Percentiles rank a stretch among this genome's conserved stretches.
These are phyloP conservation scores for Suillus clintonianus DNA, from an alignment of 768 basidiomycete genomes.

Conservation along the genomic window DNA sequence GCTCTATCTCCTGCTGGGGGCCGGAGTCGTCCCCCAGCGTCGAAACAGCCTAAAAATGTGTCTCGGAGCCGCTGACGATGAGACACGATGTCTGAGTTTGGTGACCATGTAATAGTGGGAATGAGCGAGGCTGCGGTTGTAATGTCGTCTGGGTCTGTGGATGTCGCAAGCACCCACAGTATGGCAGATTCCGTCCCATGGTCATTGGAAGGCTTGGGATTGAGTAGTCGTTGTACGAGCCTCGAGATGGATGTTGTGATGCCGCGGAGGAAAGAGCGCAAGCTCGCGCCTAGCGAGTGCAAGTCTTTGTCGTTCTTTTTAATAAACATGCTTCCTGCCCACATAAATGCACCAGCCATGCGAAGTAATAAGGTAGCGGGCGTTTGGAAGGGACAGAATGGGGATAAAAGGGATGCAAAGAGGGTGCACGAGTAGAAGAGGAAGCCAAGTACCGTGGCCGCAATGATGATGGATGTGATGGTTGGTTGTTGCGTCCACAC, in stretches of 20 bases:
- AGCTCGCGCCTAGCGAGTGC: not conserved
- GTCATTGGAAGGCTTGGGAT: not conserved
- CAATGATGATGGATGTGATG: constrained; percentile 9
- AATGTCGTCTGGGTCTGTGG: constrained; percentile 4
- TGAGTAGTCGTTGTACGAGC: not conserved
- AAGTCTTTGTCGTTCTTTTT: not conserved
- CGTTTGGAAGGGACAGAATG: constrained; percentile 16
- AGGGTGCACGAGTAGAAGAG: constrained; percentile 12
- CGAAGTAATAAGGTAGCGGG: constrained; percentile 5
- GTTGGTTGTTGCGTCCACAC: constrained; percentile 9
- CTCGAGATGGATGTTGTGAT: not conserved
- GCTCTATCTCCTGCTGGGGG: not conserved
- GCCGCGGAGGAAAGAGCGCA: not conserved
- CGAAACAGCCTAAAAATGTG: constrained; percentile 5
- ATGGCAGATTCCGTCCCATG: not conserved
- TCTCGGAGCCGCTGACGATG: constrained; percentile 1
- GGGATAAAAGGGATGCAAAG: constrained; percentile 7
- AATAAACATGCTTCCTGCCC: not conserved
- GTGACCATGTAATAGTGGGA: constrained; percentile 2
- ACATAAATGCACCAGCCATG: constrained; percentile 6
- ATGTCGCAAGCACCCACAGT: constrained; percentile 7
- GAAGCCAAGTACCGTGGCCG: constrained; percentile 8
- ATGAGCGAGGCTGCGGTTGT: constrained; percentile 1
- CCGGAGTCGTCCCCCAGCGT: not conserved
- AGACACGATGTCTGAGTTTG: not conserved